Percentiles rank a stretch among this genome's conserved stretches.
Evolutionary conservation across 2,329 filamentous ascomycete species (phyloP).

Genomic region (Camillea tinctor): DNA sequence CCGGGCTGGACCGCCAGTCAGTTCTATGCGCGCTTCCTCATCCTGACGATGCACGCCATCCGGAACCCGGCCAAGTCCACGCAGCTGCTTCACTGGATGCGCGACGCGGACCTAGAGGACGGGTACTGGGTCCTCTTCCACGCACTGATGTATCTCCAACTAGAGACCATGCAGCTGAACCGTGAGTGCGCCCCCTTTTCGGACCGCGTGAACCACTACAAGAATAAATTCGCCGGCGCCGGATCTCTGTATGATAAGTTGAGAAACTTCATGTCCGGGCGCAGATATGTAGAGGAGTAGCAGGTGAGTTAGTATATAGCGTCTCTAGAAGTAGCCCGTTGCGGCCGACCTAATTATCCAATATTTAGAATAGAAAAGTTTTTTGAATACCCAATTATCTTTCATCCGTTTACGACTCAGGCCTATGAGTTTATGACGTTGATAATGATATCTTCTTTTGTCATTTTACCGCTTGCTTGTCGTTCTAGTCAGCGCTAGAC

Average conservation of each 20-base stretch:
- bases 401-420: too few relatives aligned
- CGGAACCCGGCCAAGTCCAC: background rate
- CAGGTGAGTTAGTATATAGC: background rate
- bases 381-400: too few relatives aligned
- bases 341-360: too few relatives aligned
- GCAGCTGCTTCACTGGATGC: slow-evolving; percentile 21
- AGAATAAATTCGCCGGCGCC: background rate
- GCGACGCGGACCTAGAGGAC: slow-evolving; percentile 11
- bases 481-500: too few relatives aligned
- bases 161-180: slow-evolving; percentile 20
- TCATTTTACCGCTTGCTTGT: too few relatives aligned
- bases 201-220: background rate
- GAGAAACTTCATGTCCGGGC: background rate
- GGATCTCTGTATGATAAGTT: background rate
- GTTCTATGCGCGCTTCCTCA: slow-evolving; percentile 24
- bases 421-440: too few relatives aligned
- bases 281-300: background rate
- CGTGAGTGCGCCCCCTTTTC: slow-evolving; percentile 2
- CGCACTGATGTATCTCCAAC: slow-evolving; percentile 26
- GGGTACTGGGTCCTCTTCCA: slow-evolving; percentile 25
- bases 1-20: slow-evolving; percentile 12
- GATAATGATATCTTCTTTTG: too few relatives aligned
- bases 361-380: too few relatives aligned
- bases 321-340: too few relatives aligned
- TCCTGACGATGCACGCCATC: slow-evolving; percentile 11